Evolutionary conservation across 2,329 filamentous ascomycete species (phyloP), one percentile per base, ranked within the genome.

Genomic region (Fusarium sp.): DNA sequence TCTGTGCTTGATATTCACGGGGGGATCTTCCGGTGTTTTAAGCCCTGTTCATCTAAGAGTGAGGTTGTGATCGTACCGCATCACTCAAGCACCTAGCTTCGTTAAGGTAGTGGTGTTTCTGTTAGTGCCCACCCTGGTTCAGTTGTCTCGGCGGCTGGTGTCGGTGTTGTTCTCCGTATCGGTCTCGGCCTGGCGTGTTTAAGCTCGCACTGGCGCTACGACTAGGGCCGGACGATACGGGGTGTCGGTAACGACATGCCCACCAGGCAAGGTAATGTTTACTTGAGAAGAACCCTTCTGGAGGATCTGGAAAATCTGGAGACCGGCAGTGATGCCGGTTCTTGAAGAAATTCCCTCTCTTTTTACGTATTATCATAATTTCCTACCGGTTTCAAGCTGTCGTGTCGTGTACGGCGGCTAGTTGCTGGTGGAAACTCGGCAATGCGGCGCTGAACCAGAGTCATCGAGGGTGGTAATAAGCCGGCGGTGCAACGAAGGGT

Each of bases 121-220:
- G 38, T 40, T 42, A 57, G 38, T 36, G 39, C 38, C 62, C 19
- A 40, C 50, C 39, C 50, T n/a, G 39, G 39, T 33, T 47, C 56
- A 55, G 22, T 34, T 34, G 21, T 19, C 42, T 55, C 40, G 63
- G 64, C 64, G 64, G 62, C 52, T 67, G 63, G 43, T 47, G 39
- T 67, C 63, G 62, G 63, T 46, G 62, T 47, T 47, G 31, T 47
- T 63, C 43, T 62, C 63, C 63, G 46, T 67, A 50, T 60, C 50
- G 58, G 67, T 69, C 69, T 67, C 55, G 69, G 65, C 69, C 65
- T 70, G 53, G 68, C 39, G 50, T 69, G 53, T 57, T 69, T 66
- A 67, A 69, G 62, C 65, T 66, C 65, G 36, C 66, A 49, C 39
- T 51, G 65, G 61, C 65, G 61, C 59, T 69, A 44, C 21, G 36